Conservation (phyloP, 768 basidiomycete genomes). For the Kwoniella mangroviensis region DNA sequence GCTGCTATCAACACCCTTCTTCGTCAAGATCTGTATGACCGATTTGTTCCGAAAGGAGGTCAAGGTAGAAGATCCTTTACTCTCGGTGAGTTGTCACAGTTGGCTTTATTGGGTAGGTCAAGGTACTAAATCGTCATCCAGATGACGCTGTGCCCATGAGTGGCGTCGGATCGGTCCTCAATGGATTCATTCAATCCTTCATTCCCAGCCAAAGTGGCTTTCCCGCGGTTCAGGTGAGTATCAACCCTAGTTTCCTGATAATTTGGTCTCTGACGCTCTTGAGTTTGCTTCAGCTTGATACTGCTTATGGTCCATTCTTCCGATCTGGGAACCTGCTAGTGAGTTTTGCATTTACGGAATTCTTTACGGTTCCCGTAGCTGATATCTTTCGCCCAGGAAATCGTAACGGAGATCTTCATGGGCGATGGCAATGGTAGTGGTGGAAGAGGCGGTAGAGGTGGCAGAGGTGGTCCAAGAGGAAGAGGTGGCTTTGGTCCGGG, state of each 20-base stretch:
- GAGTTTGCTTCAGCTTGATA: constrained; percentile 48
- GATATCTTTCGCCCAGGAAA: constrained; percentile 20
- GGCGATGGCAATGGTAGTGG: constrained; percentile 29
- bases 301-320: constrained; percentile 56
- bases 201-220: constrained; percentile 37
- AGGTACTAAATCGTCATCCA: constrained; percentile 17
- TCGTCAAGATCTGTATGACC: constrained; percentile 39
- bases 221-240: constrained; percentile 36
- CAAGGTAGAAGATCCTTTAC: constrained; percentile 53
- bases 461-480: constrained; percentile 29
- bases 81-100: constrained; percentile 27
- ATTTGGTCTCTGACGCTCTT: no score
- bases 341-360: constrained; percentile 7
- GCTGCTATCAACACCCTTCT: constrained; percentile 19
- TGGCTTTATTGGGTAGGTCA: no score
- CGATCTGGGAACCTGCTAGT: constrained; percentile 45
- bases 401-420: constrained; percentile 32
- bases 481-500: constrained; percentile 27
- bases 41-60: constrained; percentile 49
- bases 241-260: no score
- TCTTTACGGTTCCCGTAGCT: background rate
- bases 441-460: constrained; percentile 32
- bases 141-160: constrained; percentile 39
- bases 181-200: constrained; percentile 56
- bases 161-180: constrained; percentile 48